phyloP scores from a whole-genome alignment of 176 grass and related monocot species.

The Oryza officinalis region DNA sequence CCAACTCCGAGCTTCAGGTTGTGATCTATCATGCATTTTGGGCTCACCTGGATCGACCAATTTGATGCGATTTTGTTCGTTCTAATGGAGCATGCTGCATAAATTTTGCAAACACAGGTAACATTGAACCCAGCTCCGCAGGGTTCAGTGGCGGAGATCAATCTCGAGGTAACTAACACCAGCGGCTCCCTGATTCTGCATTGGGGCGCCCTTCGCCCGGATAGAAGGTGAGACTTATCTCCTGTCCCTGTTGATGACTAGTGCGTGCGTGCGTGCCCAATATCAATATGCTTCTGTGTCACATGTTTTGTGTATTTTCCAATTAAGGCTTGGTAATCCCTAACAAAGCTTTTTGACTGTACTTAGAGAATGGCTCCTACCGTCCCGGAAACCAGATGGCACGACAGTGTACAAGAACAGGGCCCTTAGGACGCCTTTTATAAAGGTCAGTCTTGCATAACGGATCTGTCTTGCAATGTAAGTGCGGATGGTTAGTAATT shows the following conservation, averaged over 20 bases:
- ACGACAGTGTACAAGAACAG: conserved; percentile 71
- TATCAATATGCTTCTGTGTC: background rate
- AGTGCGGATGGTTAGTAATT: background rate
- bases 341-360: conserved; percentile 33
- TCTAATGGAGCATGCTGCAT: background rate
- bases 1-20: conserved; percentile 83
- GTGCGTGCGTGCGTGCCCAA: background rate
- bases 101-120: conserved; percentile 56
- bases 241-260: conserved; percentile 12
- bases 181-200: conserved; percentile 69
- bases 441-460: conserved; percentile 51
- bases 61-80: conserved; percentile 21
- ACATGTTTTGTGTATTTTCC: background rate
- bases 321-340: background rate
- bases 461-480: background rate
- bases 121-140: conserved; percentile 40
- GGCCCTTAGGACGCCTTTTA: conserved; percentile 82
- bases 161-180: conserved; percentile 64
- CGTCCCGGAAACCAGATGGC: conserved; percentile 62
- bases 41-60: conserved; percentile 11
- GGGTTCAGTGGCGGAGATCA: conserved; percentile 45
- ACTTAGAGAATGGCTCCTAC: conserved; percentile 73
- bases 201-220: conserved; percentile 70
- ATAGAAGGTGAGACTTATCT: conserved; percentile 46
- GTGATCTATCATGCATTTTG: background rate